Base-by-base conservation (phyloP, 352 stramenopile species). In the Pythium vanterpoolii region DNA sequence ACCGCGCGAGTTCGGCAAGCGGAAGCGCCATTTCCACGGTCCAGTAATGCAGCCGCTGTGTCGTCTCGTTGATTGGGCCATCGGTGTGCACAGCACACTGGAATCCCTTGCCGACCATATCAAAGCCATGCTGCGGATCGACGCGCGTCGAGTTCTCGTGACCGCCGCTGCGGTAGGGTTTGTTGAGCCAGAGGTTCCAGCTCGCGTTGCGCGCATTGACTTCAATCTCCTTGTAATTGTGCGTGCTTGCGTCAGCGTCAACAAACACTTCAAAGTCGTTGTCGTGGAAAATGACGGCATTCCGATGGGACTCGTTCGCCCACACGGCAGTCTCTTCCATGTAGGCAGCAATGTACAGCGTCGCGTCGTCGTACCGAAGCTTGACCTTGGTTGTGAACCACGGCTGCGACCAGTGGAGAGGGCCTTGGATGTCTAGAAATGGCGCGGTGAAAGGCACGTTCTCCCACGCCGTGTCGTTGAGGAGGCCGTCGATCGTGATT, bases 221-320 rank as follows among this genome's bases (percentile, higher is more conserved):
- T 65, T 97, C 90, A 28, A 96, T 75, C 74, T 97, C 90, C 68
- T 96, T 96, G 77, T 97, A 97, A 64, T 90, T 77, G 69, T 95
- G 81, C 23, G 81, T 87, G 24, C 31, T 84, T 8, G 75, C 80
- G 34, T 77, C 72, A 1, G 86, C 70, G 68, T 97, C 88, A 24
- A 96, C 73, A 64, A 97, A 96, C 10, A 96, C 86, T 64, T 97
- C 87, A 70, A 96, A 96, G 73, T 97, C 90, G 47, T 95, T 96
- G 73, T 97, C 90, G 36, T 84, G 72, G 53, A 92, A 94, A 27
- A 93, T 68, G 4, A 94, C 77, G 1, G 74, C 59, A 53, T 95
- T 89, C 46, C 79, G 74, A 13, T 72, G 50, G 0, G 81, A 81
- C 42, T 86, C 55, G 56, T 87, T 92, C 34, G 83, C 85, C 77